Percentiles rank a stretch among this genome's conserved stretches.
Evolutionary conservation across 2,329 filamentous ascomycete species (phyloP).

Genomic region (Pleoardoris graminearum): DNA sequence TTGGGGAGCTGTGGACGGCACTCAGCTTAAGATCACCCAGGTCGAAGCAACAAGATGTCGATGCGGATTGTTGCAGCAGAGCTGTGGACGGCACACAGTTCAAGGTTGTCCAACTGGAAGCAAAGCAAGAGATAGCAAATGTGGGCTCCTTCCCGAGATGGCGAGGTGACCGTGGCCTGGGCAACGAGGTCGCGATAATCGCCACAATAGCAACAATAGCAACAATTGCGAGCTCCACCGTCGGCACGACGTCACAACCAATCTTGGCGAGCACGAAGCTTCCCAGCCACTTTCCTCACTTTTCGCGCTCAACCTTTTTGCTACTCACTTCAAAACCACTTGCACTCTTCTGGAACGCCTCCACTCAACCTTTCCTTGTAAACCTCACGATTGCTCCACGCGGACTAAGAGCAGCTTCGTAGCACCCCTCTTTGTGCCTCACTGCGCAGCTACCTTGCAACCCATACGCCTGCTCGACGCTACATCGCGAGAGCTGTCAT

Average conservation of each 20-base stretch:
- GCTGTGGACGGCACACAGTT: too few relatives aligned
- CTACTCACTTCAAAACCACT: background rate
- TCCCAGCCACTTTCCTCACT: background rate
- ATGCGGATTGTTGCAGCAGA: too few relatives aligned
- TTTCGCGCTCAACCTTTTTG: background rate
- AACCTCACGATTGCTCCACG: background rate
- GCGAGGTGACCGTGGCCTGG: background rate
- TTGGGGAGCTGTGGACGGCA: too few relatives aligned
- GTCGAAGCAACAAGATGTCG: too few relatives aligned
- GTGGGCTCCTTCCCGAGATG: background rate
- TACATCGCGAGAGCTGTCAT: too few relatives aligned
- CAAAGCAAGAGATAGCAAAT: too few relatives aligned
- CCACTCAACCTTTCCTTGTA: background rate
- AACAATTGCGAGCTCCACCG: background rate
- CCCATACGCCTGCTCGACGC: too few relatives aligned
- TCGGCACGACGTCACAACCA: constrained; percentile 1
- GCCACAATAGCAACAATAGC: background rate
- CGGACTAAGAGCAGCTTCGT: background rate
- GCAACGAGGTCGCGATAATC: constrained; percentile 2
- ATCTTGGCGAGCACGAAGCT: background rate
- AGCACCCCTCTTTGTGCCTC: background rate
- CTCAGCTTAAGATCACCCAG: too few relatives aligned
- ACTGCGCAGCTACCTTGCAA: too few relatives aligned
- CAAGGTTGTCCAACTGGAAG: too few relatives aligned
- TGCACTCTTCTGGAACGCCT: background rate